Evolutionary conservation across 768 basidiomycete genomes (phyloP).

Genomic region (Cubamyces lactineus): DNA sequence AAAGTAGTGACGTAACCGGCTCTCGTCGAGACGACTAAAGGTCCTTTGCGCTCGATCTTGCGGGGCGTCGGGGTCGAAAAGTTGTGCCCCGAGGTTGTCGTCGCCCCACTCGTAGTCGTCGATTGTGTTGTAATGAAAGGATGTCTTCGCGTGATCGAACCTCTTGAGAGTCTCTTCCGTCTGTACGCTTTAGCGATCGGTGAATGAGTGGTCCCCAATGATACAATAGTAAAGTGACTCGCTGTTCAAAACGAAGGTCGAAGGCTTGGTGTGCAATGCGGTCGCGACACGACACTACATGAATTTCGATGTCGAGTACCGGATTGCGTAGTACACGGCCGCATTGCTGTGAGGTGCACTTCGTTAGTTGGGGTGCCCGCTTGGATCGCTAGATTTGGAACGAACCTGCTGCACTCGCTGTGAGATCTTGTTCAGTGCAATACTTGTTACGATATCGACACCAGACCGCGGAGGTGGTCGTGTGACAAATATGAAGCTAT

Average conservation of each 20-base stretch:
- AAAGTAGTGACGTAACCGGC: slow-evolving; percentile 24
- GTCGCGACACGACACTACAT: slow-evolving; percentile 72
- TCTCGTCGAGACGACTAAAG: neutral
- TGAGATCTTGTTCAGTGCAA: slow-evolving; percentile 67
- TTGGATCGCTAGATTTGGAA: neutral
- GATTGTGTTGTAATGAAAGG: slow-evolving; percentile 28
- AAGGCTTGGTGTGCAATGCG: slow-evolving; percentile 67
- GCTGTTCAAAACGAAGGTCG: slow-evolving; percentile 72
- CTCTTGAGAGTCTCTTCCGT: slow-evolving; percentile 35
- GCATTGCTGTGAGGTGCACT: slow-evolving; percentile 50
- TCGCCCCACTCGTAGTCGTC: slow-evolving; percentile 34
- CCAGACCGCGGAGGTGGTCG: slow-evolving; percentile 49
- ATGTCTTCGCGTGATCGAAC: slow-evolving; percentile 26
- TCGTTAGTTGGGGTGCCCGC: neutral
- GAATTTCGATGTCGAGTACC: slow-evolving; percentile 58
- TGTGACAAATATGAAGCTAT: slow-evolving; percentile 64
- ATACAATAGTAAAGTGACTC: slow-evolving; percentile 42
- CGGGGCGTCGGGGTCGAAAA: slow-evolving; percentile 26
- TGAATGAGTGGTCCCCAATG: slow-evolving; percentile 45
- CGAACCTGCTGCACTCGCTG: slow-evolving; percentile 52
- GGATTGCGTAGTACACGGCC: slow-evolving; percentile 58
- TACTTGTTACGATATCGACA: slow-evolving; percentile 56
- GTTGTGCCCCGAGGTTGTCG: slow-evolving; percentile 37
- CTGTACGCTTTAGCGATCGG: slow-evolving; percentile 25
- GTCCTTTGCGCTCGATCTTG: slow-evolving; percentile 9